phyloP scores from a whole-genome alignment of 2,329 filamentous ascomycete species.

The Metarhizium rileyi region DNA sequence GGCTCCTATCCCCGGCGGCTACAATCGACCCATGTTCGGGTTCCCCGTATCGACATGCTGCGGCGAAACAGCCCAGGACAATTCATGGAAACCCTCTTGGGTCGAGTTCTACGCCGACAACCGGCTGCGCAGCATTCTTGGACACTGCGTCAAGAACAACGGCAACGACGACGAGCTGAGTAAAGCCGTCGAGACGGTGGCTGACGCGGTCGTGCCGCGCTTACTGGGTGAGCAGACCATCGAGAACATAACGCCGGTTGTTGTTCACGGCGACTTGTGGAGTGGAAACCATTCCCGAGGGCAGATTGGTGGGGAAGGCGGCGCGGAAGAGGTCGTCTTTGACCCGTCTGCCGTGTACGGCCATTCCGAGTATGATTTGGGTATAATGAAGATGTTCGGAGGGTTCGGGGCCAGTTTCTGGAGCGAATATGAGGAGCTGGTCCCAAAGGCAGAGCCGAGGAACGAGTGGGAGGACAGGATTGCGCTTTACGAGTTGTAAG shows the following conservation, averaged over 20 bases:
- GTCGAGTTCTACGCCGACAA: slow-evolving; percentile 76
- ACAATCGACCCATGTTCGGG: slow-evolving; percentile 59
- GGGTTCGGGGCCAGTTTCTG: slow-evolving; percentile 67
- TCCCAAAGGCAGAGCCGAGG: slow-evolving; percentile 70
- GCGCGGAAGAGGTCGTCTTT: slow-evolving; percentile 65
- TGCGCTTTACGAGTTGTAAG: slow-evolving; percentile 70
- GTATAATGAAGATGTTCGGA: slow-evolving; percentile 96
- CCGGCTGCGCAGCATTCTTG: slow-evolving; percentile 57
- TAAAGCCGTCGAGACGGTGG: slow-evolving; percentile 54
- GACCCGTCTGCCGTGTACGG: slow-evolving; percentile 76
- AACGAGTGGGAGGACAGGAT: slow-evolving; percentile 81
- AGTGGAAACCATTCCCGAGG: slow-evolving; percentile 70
- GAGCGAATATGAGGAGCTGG: slow-evolving; percentile 64
- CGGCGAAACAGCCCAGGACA: slow-evolving; percentile 74
- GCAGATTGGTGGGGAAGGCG: slow-evolving; percentile 44
- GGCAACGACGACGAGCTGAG: slow-evolving; percentile 54
- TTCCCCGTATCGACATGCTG: slow-evolving; percentile 83
- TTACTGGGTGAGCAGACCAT: slow-evolving; percentile 63
- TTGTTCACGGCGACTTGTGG: slow-evolving; percentile 92
- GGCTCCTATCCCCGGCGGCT: slow-evolving; percentile 53
- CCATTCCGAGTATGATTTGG: slow-evolving; percentile 82
- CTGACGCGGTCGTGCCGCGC: slow-evolving; percentile 57
- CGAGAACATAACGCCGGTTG: slow-evolving; percentile 57
- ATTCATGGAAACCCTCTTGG: slow-evolving; percentile 65
- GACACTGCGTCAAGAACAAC: slow-evolving; percentile 47